Conservation (phyloP, 768 basidiomycete species). For the Crassisporium funariophilum region DNA sequence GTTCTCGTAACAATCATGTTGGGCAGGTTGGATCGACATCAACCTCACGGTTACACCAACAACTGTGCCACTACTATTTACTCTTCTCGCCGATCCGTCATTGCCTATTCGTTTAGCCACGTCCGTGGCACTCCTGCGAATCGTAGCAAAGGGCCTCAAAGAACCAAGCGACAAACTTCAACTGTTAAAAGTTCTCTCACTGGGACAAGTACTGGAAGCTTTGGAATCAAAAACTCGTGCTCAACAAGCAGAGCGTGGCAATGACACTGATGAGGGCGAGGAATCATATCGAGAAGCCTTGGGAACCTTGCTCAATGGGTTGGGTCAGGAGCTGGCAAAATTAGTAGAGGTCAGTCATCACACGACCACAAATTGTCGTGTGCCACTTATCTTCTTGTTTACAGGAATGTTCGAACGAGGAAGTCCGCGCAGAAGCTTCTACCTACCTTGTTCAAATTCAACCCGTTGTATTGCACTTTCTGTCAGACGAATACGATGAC, state of each 20-base stretch:
- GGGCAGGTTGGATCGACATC: slow-evolving; percentile 94
- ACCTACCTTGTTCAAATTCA: slow-evolving; percentile 65
- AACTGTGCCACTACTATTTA: slow-evolving; percentile 84
- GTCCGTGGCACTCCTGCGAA: slow-evolving; percentile 74
- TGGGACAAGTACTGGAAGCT: slow-evolving; percentile 79
- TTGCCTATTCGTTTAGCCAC: slow-evolving; percentile 83
- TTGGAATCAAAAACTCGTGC: slow-evolving; percentile 75
- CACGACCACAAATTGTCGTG: slow-evolving; percentile 21
- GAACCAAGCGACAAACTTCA: slow-evolving; percentile 89
- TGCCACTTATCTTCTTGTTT: slow-evolving; percentile 8
- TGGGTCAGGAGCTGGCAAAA: slow-evolving; percentile 83
- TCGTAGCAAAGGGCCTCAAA: slow-evolving; percentile 92
- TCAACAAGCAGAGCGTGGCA: slow-evolving; percentile 66
- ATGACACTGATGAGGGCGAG: slow-evolving; percentile 81
- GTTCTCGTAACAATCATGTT: neutral
- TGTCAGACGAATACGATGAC: slow-evolving; percentile 90
- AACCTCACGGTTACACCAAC: slow-evolving; percentile 91
- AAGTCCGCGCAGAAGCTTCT: slow-evolving; percentile 64
- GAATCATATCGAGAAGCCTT: slow-evolving; percentile 89
- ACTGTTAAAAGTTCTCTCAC: slow-evolving; percentile 84
- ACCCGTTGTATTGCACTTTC: slow-evolving; percentile 83
- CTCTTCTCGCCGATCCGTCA: slow-evolving; percentile 75
- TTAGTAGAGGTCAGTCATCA: slow-evolving; percentile 69
- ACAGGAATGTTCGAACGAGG: slow-evolving; percentile 63
- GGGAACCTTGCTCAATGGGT: slow-evolving; percentile 78